Conservation (phyloP, 2,329 filamentous ascomycete genomes). For the Colletotrichum musae region DNA sequence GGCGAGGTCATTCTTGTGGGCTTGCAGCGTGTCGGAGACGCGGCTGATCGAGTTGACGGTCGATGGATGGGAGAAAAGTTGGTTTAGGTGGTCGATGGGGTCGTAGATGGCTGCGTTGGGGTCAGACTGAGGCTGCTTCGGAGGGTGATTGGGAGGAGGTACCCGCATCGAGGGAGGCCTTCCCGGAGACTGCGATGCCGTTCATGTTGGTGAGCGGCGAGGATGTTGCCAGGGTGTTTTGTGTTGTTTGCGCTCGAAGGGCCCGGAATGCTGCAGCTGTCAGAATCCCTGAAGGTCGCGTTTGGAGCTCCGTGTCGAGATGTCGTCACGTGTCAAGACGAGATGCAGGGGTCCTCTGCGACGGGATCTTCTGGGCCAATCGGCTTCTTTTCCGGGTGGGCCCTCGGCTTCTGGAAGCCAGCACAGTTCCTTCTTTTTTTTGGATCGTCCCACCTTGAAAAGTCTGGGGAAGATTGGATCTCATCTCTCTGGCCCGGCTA, state of each 20-base stretch:
- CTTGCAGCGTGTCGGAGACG: constrained; percentile 81
- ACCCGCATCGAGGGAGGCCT: constrained; percentile 62
- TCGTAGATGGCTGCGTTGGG: constrained; percentile 79
- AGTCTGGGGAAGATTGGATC: constrained; percentile 33
- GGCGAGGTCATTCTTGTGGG: constrained; percentile 87
- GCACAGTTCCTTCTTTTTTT: constrained; percentile 18
- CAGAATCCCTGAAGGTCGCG: constrained; percentile 24
- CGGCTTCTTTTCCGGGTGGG: constrained; percentile 9
- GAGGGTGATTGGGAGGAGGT: constrained; percentile 41
- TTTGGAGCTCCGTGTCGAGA: constrained; percentile 33
- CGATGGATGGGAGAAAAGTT: constrained; percentile 91
- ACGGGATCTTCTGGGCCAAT: constrained; percentile 27
- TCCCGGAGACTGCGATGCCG: constrained; percentile 50
- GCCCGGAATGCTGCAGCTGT: constrained; percentile 27
- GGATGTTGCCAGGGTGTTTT: neutral
- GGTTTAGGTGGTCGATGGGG: constrained; percentile 92
- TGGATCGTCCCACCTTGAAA: constrained; percentile 34
- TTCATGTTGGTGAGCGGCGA: constrained; percentile 54
- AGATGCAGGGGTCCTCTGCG: constrained; percentile 8
- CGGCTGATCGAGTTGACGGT: constrained; percentile 82
- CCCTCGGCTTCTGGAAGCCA: constrained; percentile 27
- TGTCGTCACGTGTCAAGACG: constrained; percentile 39
- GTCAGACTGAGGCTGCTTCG: constrained; percentile 40
- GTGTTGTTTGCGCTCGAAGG: neutral
- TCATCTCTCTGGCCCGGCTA: neutral